Evolutionary conservation across 306 rosid genomes (phyloP).

Genomic region (Benincasa hispida): DNA sequence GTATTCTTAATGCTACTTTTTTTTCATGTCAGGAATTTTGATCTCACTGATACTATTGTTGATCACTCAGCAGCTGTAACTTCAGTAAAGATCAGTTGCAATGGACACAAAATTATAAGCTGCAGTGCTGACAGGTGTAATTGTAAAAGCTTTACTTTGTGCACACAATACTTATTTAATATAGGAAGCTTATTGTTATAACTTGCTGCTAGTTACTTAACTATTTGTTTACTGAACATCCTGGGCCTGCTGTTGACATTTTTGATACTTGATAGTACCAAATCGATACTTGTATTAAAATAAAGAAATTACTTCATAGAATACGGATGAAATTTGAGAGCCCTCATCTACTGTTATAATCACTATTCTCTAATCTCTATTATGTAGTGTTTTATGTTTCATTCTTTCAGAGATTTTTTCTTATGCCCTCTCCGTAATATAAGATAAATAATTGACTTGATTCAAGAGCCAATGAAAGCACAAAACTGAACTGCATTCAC

Average conservation of each 20-base stretch:
- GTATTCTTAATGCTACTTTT: conserved; percentile 14
- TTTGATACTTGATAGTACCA: not conserved
- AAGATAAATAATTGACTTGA: not conserved
- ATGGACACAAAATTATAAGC: conserved; percentile 41
- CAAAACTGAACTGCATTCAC: not conserved
- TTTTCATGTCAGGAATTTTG: conserved; percentile 48
- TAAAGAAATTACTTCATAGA: not conserved
- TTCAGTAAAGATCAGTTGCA: conserved; percentile 36
- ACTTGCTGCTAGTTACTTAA: not conserved
- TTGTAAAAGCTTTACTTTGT: conserved; percentile 11
- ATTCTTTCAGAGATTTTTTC: not conserved
- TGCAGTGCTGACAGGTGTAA: conserved; percentile 66
- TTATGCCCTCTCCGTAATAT: not conserved
- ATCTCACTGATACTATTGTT: conserved; percentile 39
- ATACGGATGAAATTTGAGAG: not conserved
- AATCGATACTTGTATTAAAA: not conserved
- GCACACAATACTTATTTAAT: not conserved
- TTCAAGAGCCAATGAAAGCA: not conserved
- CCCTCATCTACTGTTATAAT: not conserved
- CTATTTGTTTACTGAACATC: not conserved
- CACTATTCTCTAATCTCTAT: not conserved
- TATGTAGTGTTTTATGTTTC: not conserved
- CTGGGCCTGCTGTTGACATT: not conserved
- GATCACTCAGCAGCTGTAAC: conserved; percentile 76
- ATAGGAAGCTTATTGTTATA: not conserved